A percentile compares a stretch with the other conserved stretches of the same genome.
Evolutionary conservation across 2,329 filamentous ascomycete genomes (phyloP).

Genomic region (Fusarium dimerum): DNA sequence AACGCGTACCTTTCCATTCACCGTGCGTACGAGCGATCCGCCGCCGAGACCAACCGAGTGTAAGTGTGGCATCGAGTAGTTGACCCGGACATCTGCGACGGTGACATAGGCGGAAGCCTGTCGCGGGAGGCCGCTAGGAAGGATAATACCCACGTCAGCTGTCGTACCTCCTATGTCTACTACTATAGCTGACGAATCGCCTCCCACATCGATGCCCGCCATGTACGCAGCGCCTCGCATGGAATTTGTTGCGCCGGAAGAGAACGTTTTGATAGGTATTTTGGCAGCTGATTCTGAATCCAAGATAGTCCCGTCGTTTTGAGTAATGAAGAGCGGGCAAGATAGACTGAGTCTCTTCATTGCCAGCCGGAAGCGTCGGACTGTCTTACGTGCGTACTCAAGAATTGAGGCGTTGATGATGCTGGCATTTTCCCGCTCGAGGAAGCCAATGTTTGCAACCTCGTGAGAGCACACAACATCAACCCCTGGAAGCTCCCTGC

Average conservation of each 20-base stretch:
- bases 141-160: slow-evolving; percentile 50
- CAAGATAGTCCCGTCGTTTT: slow-evolving; percentile 52
- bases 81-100: slow-evolving; percentile 9
- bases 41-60: slow-evolving; percentile 35
- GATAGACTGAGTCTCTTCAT: slow-evolving; percentile 42
- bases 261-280: slow-evolving; percentile 51
- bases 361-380: slow-evolving; percentile 45
- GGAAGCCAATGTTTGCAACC: slow-evolving; percentile 40
- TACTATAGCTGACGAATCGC: slow-evolving; percentile 32
- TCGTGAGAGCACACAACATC: slow-evolving; percentile 30
- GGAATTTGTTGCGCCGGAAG: slow-evolving; percentile 52
- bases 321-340: slow-evolving; percentile 47
- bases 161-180: slow-evolving; percentile 58
- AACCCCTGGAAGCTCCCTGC: slow-evolving; percentile 31
- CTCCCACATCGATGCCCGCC: slow-evolving; percentile 38
- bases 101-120: slow-evolving; percentile 4
- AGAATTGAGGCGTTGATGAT: slow-evolving; percentile 55
- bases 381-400: slow-evolving; percentile 47
- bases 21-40: slow-evolving; percentile 19
- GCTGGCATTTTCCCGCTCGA: slow-evolving; percentile 54
- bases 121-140: slow-evolving; percentile 26
- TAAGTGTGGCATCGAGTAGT: slow-evolving; percentile 12
- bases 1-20: too few species aligned
- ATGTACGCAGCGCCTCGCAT: slow-evolving; percentile 52
- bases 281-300: slow-evolving; percentile 41